phyloP scores from a whole-genome alignment of 768 basidiomycete genomes.

The Asterophora lycoperdoides region DNA sequence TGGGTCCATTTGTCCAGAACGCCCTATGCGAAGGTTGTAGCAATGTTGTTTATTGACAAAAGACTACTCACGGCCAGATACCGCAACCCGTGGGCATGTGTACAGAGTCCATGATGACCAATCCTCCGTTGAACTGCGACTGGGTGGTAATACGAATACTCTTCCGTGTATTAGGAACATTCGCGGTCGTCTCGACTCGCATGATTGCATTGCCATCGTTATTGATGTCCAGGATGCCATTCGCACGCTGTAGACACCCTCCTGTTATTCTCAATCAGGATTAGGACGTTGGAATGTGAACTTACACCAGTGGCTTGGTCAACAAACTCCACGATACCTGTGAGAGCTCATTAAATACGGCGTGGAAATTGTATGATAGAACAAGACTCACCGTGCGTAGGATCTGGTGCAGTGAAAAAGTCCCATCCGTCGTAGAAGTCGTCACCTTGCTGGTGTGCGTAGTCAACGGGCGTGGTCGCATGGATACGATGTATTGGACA shows the following conservation, averaged over 20 bases:
- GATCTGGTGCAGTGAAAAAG: constrained; percentile 67
- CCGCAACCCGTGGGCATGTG: constrained; percentile 93
- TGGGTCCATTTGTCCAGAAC: constrained; percentile 52
- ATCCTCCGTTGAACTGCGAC: constrained; percentile 53
- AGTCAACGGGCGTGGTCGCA: constrained; percentile 9
- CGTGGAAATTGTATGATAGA: background rate
- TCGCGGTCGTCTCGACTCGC: constrained; percentile 81
- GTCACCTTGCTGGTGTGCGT: constrained; percentile 45
- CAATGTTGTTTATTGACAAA: background rate
- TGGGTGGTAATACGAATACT: constrained; percentile 76
- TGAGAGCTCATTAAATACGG: background rate
- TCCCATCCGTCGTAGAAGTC: constrained; percentile 82
- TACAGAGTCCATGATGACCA: constrained; percentile 78
- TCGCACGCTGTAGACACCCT: constrained; percentile 37
- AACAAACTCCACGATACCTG: constrained; percentile 58
- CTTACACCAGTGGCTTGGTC: constrained; percentile 57
- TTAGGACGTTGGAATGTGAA: constrained; percentile 3
- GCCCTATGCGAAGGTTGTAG: constrained; percentile 27
- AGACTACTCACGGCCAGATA: constrained; percentile 63
- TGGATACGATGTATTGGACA: constrained; percentile 9
- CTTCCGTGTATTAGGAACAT: constrained; percentile 61
- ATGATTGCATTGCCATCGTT: constrained; percentile 74
- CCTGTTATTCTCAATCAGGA: constrained; percentile 5
- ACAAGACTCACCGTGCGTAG: constrained; percentile 57
- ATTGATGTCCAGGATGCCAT: constrained; percentile 65